Conservation (phyloP, 179 eudicot genomes). For the Patellifolia procumbens region DNA sequence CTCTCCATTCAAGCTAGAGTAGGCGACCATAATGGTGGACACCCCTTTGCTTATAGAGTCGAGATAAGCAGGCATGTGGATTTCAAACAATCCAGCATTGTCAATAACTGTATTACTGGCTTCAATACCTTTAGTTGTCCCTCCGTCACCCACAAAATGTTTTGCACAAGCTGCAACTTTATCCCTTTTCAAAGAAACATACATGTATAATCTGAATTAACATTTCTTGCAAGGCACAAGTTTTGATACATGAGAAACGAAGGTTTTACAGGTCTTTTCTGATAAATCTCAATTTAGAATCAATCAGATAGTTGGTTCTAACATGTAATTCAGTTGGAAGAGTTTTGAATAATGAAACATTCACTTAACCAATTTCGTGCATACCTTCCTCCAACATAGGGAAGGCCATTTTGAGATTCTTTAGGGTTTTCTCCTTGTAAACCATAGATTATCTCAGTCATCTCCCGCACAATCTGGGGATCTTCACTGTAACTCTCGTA, state of each 20-base stretch:
- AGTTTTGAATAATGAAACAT: too few relatives aligned
- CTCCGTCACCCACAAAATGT: conserved; percentile 85
- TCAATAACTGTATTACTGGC: conserved; percentile 59
- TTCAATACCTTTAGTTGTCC: conserved; percentile 60
- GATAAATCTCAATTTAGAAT: too few relatives aligned
- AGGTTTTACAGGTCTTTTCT: too few relatives aligned
- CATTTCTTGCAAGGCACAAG: neutral
- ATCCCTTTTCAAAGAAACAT: conserved; percentile 29
- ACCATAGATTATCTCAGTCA: conserved; percentile 69
- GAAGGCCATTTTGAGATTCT: conserved; percentile 43
- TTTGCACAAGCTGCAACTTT: conserved; percentile 87
- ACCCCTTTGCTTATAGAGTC: conserved; percentile 73
- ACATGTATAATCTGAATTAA: neutral
- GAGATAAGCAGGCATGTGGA: conserved; percentile 79
- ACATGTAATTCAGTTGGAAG: too few relatives aligned
- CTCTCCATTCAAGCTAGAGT: conserved; percentile 75
- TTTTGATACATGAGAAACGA: too few relatives aligned
- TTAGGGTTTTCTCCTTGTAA: conserved; percentile 64
- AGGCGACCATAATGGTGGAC: conserved; percentile 75
- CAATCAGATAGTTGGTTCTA: too few relatives aligned
- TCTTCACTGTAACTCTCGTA: conserved; percentile 83
- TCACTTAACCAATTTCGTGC: too few relatives aligned
- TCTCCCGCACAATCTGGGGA: conserved; percentile 55
- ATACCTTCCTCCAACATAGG: conserved; percentile 61
- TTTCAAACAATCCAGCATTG: conserved; percentile 48